Conservation (phyloP, 208 protist genomes). For the Trichomonas gallinae region DNA sequence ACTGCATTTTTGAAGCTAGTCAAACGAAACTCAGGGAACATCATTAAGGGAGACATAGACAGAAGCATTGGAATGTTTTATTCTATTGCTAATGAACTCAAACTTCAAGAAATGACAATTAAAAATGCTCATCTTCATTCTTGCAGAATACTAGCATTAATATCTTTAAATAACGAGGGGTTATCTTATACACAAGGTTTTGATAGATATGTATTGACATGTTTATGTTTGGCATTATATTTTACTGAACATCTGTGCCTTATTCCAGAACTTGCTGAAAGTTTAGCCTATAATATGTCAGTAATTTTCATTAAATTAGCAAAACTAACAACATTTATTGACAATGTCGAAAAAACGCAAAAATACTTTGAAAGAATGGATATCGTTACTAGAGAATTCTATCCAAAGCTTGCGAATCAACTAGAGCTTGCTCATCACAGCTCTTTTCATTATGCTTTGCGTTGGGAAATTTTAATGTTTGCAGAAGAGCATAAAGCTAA, state of each 20-base stretch:
- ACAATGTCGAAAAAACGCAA: background rate
- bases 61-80: background rate
- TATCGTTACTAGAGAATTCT: background rate
- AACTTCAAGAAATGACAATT: background rate
- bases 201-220: background rate
- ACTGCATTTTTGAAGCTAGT: no score
- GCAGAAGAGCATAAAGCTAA: background rate
- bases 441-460: background rate
- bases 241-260: background rate
- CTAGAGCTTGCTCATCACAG: background rate
- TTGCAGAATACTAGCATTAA: background rate
- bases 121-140: background rate
- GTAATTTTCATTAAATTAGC: background rate
- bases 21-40: background rate
- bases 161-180: background rate
- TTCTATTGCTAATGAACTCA: background rate
- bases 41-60: background rate
- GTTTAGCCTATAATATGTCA: background rate
- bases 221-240: background rate
- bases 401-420: background rate
- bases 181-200: background rate
- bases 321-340: background rate
- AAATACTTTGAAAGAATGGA: background rate
- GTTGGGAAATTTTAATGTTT: background rate
- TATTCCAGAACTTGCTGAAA: background rate